Conservation (phyloP, 345 rosid genomes). For the Heritiera fomes region DNA sequence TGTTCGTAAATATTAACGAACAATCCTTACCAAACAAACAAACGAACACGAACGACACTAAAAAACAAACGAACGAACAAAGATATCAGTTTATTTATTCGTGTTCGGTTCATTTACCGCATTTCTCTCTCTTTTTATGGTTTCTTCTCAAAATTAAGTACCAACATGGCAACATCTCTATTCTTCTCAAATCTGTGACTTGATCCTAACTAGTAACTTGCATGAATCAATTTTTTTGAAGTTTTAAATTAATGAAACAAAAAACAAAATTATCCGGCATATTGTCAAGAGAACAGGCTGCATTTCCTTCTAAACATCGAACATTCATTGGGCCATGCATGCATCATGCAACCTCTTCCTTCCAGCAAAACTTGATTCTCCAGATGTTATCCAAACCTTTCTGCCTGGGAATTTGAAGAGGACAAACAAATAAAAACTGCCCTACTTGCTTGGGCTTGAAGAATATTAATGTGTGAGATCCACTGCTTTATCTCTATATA, state of each 20-base stretch:
- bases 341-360: not conserved
- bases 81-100: too few relatives aligned
- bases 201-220: not conserved
- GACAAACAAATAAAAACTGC: not conserved
- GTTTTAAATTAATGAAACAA: too few relatives aligned
- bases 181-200: not conserved
- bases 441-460: not conserved
- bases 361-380: not conserved
- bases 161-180: too few relatives aligned
- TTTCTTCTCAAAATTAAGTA: too few relatives aligned
- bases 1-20: too few relatives aligned
- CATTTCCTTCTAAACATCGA: not conserved
- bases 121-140: too few relatives aligned
- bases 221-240: not conserved
- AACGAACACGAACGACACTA: too few relatives aligned
- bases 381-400: not conserved
- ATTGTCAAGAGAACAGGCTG: not conserved
- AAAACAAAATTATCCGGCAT: too few relatives aligned
- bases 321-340: not conserved
- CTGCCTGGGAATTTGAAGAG: not conserved
- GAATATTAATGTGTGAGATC: not conserved
- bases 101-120: too few relatives aligned
- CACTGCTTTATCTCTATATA: not conserved
- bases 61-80: too few relatives aligned
- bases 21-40: too few relatives aligned